These are phyloP conservation scores for Exophiala dermatitidis DNA, from an alignment of 2,329 filamentous ascomycete genomes.

Conservation along the genomic window DNA sequence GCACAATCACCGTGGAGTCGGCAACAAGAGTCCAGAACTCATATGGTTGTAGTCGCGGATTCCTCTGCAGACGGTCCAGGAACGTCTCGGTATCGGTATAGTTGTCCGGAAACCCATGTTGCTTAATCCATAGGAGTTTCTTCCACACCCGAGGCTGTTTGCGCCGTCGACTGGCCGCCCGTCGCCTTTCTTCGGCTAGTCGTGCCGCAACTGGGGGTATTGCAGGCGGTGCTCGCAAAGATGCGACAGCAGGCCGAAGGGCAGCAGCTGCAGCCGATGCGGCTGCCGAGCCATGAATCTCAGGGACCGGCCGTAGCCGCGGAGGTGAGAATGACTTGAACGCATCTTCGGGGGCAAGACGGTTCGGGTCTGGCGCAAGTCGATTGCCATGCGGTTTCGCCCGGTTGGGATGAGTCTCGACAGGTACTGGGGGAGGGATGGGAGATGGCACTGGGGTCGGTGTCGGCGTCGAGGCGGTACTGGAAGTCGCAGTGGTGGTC, in stretches of 20 bases:
- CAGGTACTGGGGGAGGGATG: slow-evolving; percentile 40
- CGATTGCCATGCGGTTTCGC: slow-evolving; percentile 31
- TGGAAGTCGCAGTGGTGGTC: slow-evolving; percentile 10
- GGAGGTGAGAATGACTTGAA: slow-evolving; percentile 59
- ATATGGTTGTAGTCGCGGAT: slow-evolving; percentile 87
- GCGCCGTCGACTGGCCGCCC: slow-evolving; percentile 58
- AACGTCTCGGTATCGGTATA: slow-evolving; percentile 97
- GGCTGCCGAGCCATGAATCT: slow-evolving; percentile 37
- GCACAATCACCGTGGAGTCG: slow-evolving; percentile 91
- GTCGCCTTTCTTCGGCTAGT: slow-evolving; percentile 42
- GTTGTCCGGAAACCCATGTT: slow-evolving; percentile 82
- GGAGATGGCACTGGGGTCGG: slow-evolving; percentile 29
- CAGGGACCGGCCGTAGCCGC: slow-evolving; percentile 39
- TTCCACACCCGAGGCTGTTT: slow-evolving; percentile 74
- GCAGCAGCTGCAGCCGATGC: slow-evolving; percentile 37
- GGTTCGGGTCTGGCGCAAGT: slow-evolving; percentile 53
- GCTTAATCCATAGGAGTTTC: slow-evolving; percentile 96
- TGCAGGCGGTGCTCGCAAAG: slow-evolving; percentile 37
- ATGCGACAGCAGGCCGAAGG: slow-evolving; percentile 33
- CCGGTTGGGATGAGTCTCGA: slow-evolving; percentile 42
- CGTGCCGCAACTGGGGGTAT: slow-evolving; percentile 33
- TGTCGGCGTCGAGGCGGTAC: slow-evolving; percentile 20
- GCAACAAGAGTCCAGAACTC: slow-evolving; percentile 97
- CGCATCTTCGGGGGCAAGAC: slow-evolving; percentile 78
- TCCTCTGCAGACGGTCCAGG: slow-evolving; percentile 88